phyloP scores from a whole-genome alignment of 768 basidiomycete species.

The Lentinula sp. region DNA sequence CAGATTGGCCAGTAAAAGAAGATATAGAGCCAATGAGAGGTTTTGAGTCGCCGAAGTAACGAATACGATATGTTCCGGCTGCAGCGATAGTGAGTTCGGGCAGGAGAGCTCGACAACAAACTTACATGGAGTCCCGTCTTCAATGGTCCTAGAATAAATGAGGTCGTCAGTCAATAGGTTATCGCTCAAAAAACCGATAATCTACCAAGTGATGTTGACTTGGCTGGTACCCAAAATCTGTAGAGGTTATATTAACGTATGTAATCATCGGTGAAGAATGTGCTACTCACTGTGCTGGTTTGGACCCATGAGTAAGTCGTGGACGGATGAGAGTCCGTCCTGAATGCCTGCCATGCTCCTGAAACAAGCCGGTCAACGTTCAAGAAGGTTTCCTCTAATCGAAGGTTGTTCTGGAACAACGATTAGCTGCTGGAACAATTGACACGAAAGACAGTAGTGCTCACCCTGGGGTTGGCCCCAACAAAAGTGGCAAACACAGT shows the following conservation, averaged over 20 bases:
- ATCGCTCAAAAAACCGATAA: not conserved
- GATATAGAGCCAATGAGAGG: conserved; percentile 55
- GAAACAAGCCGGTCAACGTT: conserved; percentile 49
- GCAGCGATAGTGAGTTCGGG: conserved; percentile 7
- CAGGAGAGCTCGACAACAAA: conserved; percentile 1
- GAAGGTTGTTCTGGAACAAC: conserved; percentile 60
- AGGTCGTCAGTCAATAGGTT: not conserved
- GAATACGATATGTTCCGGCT: conserved; percentile 69
- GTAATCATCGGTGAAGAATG: not conserved
- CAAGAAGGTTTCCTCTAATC: conserved; percentile 68
- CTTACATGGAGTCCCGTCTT: conserved; percentile 51
- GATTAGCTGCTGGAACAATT: not conserved
- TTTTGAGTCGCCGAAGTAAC: conserved; percentile 76
- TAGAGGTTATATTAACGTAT: not conserved
- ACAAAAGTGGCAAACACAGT: conserved; percentile 61
- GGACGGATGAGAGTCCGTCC: conserved; percentile 76
- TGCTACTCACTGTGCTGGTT: conserved; percentile 40
- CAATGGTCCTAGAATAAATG: conserved; percentile 46
- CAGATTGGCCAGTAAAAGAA: conserved; percentile 57
- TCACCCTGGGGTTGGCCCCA: conserved; percentile 72
- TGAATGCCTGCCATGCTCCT: conserved; percentile 48
- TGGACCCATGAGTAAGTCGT: conserved; percentile 63
- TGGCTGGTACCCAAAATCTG: conserved; percentile 57
- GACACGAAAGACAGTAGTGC: conserved; percentile 14
- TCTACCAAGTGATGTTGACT: conserved; percentile 63